A percentile compares a stretch with the other conserved stretches of the same genome.
Conservation (phyloP, 257 asterid species). For the Asclepias syriaca region DNA sequence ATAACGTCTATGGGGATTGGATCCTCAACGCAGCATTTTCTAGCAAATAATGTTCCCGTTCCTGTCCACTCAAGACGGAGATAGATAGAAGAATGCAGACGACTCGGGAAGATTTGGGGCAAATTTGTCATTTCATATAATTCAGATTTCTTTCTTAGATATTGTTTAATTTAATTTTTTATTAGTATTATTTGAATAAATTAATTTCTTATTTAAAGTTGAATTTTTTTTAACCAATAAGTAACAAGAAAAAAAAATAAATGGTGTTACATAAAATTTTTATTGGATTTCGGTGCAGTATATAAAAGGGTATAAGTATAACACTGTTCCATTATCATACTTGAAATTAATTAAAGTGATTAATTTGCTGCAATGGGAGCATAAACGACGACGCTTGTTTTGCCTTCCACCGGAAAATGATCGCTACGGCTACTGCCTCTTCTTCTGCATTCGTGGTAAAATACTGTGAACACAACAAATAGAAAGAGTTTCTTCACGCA, state of each 20-base stretch:
- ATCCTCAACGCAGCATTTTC: background rate
- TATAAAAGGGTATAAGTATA: too few species aligned
- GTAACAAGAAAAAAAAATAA: too few species aligned
- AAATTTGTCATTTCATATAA: background rate
- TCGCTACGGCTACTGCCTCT: background rate
- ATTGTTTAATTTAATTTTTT: too few species aligned
- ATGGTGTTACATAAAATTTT: too few species aligned
- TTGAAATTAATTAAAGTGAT: background rate
- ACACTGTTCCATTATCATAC: background rate
- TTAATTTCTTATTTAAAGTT: too few species aligned
- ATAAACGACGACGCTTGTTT: background rate
- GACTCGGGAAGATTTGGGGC: conserved; percentile 4
- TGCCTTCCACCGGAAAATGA: background rate
- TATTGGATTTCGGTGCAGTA: too few species aligned
- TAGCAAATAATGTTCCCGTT: too few species aligned
- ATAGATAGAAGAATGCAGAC: background rate
- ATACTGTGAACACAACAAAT: conserved; percentile 3
- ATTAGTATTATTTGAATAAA: too few species aligned
- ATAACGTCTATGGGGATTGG: background rate
- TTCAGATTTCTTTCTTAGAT: background rate
- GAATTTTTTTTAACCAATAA: too few species aligned
- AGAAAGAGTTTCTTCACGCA: conserved; percentile 12
- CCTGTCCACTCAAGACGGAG: background rate
- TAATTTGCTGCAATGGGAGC: background rate
- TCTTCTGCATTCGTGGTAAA: conserved; percentile 11